Percentiles rank a stretch among this genome's conserved stretches.
These are phyloP conservation scores for Aureobasidium melanogenum DNA, from an alignment of 2,329 filamentous ascomycete genomes.

Conservation along the genomic window DNA sequence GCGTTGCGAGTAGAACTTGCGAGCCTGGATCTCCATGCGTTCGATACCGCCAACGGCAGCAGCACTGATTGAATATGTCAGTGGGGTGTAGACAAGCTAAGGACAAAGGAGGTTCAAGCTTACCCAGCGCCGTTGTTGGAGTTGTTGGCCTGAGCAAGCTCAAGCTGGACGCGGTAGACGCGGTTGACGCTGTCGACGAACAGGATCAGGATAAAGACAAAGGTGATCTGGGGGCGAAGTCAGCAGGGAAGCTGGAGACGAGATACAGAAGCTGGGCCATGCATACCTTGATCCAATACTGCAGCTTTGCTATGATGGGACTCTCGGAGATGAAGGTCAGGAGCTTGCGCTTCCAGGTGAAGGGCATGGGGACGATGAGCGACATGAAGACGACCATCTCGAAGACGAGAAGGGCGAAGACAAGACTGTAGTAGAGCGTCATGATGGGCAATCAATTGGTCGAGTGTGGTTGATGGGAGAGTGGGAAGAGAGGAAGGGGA, in stretches of 20 bases:
- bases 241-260: neutral
- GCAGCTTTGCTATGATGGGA: slow-evolving; percentile 75
- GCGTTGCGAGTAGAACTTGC: slow-evolving; percentile 99
- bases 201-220: slow-evolving; percentile 97
- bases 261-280: neutral
- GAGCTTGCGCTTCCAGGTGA: slow-evolving; percentile 73
- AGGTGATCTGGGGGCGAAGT: slow-evolving; percentile 61
- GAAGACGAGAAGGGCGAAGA: slow-evolving; percentile 71
- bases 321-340: slow-evolving; percentile 96
- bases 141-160: slow-evolving; percentile 67
- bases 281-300: slow-evolving; percentile 87
- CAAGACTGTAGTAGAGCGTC: slow-evolving; percentile 62
- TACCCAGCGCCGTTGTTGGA: slow-evolving; percentile 44
- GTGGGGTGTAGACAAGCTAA: neutral
- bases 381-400: slow-evolving; percentile 78
- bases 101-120: slow-evolving; percentile 12
- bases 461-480: neutral
- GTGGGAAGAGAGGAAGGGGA: neutral
- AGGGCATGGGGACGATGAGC: slow-evolving; percentile 79
- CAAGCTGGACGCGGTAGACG: slow-evolving; percentile 91
- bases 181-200: slow-evolving; percentile 96
- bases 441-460: slow-evolving; percentile 42
- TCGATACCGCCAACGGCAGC: slow-evolving; percentile 75
- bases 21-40: slow-evolving; percentile 95
- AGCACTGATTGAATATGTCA: slow-evolving; percentile 37